Conservation (phyloP, 345 rosid genomes). For the Combretum micranthum region DNA sequence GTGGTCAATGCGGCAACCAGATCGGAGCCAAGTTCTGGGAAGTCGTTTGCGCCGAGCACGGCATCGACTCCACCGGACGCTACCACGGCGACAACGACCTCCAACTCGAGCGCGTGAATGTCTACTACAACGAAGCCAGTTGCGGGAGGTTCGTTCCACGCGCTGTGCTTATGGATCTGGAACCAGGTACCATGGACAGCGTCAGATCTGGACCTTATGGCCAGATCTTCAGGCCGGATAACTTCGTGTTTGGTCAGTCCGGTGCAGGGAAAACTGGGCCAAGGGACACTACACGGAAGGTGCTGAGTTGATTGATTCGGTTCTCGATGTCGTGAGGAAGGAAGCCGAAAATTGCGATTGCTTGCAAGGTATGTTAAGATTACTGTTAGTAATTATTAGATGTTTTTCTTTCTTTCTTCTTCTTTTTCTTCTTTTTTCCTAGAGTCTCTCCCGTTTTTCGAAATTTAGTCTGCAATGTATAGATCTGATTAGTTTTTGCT, state of each 20-base stretch:
- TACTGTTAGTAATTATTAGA: too few species aligned
- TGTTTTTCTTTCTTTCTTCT: too few species aligned
- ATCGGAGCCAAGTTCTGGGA: constrained; percentile 66
- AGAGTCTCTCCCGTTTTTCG: too few species aligned
- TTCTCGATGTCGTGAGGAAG: constrained; percentile 47
- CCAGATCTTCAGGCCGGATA: constrained; percentile 51
- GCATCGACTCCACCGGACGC: constrained; percentile 59
- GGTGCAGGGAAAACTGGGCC: constrained; percentile 54
- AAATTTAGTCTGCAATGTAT: too few species aligned
- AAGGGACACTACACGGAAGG: constrained; percentile 50
- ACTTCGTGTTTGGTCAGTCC: constrained; percentile 51
- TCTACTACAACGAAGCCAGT: constrained; percentile 72
- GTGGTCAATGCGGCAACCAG: constrained; percentile 79
- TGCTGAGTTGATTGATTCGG: constrained; percentile 51
- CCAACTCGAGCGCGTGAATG: constrained; percentile 72
- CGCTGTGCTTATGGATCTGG: constrained; percentile 71
- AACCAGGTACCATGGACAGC: constrained; percentile 79
- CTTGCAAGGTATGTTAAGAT: constrained; percentile 30
- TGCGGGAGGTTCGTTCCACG: constrained; percentile 69
- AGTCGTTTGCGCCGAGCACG: constrained; percentile 58
- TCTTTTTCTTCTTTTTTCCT: too few species aligned
- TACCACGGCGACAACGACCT: constrained; percentile 53
- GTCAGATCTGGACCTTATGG: constrained; percentile 73
- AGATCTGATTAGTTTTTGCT: too few species aligned
- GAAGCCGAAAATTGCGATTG: constrained; percentile 57